phyloP scores from a whole-genome alignment of 2,329 filamentous ascomycete species.

The Karstenula rhodostoma region DNA sequence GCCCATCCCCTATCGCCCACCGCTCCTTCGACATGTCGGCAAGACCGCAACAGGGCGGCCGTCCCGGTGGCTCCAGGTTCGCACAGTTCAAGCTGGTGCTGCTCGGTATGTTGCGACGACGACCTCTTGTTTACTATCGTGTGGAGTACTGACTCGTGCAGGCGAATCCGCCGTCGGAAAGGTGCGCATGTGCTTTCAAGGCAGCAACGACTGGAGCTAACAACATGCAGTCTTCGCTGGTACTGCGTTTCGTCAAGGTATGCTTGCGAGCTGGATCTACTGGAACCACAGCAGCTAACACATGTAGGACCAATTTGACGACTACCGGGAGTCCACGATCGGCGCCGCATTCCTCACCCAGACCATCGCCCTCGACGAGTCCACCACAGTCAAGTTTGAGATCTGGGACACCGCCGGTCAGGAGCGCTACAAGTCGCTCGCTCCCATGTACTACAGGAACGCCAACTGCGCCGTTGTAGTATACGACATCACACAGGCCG shows the following conservation, averaged over 20 bases:
- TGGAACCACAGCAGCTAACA: background rate
- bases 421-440: conserved; percentile 98
- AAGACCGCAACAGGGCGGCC: conserved; percentile 76
- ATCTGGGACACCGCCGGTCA: conserved; percentile 95
- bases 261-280: conserved; percentile 28
- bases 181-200: conserved; percentile 61
- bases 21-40: conserved; percentile 72
- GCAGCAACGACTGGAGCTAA: conserved; percentile 37
- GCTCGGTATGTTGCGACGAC: conserved; percentile 72
- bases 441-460: conserved; percentile 99
- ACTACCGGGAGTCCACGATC: conserved; percentile 97
- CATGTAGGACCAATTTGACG: conserved; percentile 94
- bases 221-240: conserved; percentile 83
- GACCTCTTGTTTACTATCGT: background rate
- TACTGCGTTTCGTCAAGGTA: conserved; percentile 98
- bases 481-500: conserved; percentile 99
- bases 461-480: conserved; percentile 99
- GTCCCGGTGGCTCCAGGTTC: conserved; percentile 76
- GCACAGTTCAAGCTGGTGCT: conserved; percentile 99
- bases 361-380: conserved; percentile 97
- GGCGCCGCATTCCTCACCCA: conserved; percentile 98
- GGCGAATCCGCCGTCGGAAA: conserved; percentile 99
- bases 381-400: conserved; percentile 98
- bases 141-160: conserved; percentile 53
- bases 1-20: conserved; percentile 12